Conservation (phyloP, 257 asterid species). For the Vinca minor region DNA sequence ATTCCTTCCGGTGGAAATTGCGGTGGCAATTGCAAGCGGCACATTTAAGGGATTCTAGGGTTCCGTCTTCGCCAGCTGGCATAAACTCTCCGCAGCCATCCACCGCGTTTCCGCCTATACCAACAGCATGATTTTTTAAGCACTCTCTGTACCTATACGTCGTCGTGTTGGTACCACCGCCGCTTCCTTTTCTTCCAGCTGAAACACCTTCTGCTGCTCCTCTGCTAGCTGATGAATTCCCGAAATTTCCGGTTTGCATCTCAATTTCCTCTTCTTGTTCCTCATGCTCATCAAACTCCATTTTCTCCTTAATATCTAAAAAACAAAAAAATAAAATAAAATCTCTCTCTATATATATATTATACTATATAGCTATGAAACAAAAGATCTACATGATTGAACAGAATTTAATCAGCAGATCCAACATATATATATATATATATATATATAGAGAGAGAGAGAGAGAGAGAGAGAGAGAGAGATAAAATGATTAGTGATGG, state of each 20-base stretch:
- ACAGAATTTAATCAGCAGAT: constrained; percentile 14
- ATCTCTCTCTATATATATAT: neutral
- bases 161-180: constrained; percentile 3
- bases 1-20: constrained; percentile 69
- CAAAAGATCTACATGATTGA: constrained; percentile 20
- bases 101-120: constrained; percentile 62
- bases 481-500: constrained; percentile 24
- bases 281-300: constrained; percentile 36
- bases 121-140: constrained; percentile 65
- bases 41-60: constrained; percentile 52
- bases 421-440: constrained; percentile 9
- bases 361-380: neutral
- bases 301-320: neutral
- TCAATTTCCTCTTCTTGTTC: constrained; percentile 30
- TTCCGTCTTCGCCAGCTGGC: constrained; percentile 65
- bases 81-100: constrained; percentile 83
- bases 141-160: constrained; percentile 52
- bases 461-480: neutral
- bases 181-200: constrained; percentile 5
- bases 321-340: neutral
- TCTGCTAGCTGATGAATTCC: constrained; percentile 6
- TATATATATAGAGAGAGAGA: neutral
- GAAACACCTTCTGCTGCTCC: constrained; percentile 18
- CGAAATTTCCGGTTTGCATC: constrained; percentile 11
- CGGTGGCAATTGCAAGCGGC: constrained; percentile 86